These are phyloP conservation scores for Arthrobotrys megalospora DNA, from an alignment of 2,329 filamentous ascomycete species.

Conservation along the genomic window DNA sequence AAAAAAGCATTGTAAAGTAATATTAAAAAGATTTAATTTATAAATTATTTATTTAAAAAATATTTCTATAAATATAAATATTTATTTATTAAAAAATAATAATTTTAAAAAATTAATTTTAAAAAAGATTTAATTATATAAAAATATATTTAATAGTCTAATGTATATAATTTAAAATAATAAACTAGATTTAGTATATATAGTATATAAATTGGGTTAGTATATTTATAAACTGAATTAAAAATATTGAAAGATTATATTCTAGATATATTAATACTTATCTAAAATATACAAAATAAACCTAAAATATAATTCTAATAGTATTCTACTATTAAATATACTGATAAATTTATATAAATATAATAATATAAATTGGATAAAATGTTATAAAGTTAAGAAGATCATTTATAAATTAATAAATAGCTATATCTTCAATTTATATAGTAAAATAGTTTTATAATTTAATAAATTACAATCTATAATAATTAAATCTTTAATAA, in stretches of 20 bases:
- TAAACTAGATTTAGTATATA: background rate
- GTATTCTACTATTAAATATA: no score
- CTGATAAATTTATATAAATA: no score
- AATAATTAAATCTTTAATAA: no score
- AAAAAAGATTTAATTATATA: conserved; percentile 1
- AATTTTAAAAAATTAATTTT: background rate
- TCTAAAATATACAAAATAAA: conserved; percentile 4
- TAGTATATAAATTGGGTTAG: background rate
- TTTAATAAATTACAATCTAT: no score
- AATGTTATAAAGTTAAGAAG: no score
- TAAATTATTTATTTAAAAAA: no score
- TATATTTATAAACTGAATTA: conserved; percentile 13
- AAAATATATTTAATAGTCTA: conserved; percentile 7
- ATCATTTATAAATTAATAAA: no score
- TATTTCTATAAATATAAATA: background rate
- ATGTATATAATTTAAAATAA: no score
- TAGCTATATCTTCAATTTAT: no score
- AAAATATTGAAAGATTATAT: conserved; percentile 7
- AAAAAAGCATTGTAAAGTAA: background rate
- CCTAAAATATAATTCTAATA: conserved; percentile 20
- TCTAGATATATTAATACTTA: no score
- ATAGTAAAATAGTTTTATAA: no score
- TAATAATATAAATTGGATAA: no score
- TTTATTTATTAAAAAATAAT: background rate
- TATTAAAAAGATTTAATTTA: conserved; percentile 5